Base-by-base conservation (phyloP, 805 yeast genomes). In the Teunomyces lycoperdinae region DNA sequence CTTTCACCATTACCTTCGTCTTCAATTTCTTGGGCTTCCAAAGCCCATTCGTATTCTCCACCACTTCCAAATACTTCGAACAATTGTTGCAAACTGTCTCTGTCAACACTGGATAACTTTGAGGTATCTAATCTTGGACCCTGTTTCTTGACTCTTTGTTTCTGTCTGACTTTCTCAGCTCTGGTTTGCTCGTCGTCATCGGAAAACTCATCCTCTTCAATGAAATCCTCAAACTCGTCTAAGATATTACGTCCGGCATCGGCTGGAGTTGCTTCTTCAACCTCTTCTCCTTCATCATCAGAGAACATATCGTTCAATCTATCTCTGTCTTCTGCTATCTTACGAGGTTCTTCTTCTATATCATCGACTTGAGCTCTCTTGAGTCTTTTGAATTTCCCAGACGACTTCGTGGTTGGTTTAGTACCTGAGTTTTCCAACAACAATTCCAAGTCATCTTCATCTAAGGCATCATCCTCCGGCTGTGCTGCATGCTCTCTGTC, bases 1-100 rank as follows among this genome's bases (percentile, higher is more conserved):
- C 74, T 78, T n/a, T 80, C 83, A 32, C 68, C 73, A 49, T 70
- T 66, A 30, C 80, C 81, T 26, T 71, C 80, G 43, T 78, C 84
- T 55, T 79, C 85, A 47, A 74, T 77, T 51, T 80, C 83, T 68
- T 91, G 97, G 27, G 89, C 94, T 60, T 89, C 97, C 47, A 94
- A 74, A 9, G 99, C 99, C 98, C 99, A 94, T 48, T 89, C 97
- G 67, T 94, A 94, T 61, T 92, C 97, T 54, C 84, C 90, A 44
- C 99, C 99, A 65, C 90, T 95, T 55, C 99, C 99, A 63, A 94
- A 94, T 10, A 94, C 89, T 64, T 94, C 99, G 60, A 84, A 90
- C 62, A 94, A 80, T 66, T 92, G 97, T 60, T 89, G 94, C 54
- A 92, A 80, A 63, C 89, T 88, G 58, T 94, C 98, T 47, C 94